phyloP scores from a whole-genome alignment of 163 green algal species.

The Coccomyxa subellipsoidea region DNA sequence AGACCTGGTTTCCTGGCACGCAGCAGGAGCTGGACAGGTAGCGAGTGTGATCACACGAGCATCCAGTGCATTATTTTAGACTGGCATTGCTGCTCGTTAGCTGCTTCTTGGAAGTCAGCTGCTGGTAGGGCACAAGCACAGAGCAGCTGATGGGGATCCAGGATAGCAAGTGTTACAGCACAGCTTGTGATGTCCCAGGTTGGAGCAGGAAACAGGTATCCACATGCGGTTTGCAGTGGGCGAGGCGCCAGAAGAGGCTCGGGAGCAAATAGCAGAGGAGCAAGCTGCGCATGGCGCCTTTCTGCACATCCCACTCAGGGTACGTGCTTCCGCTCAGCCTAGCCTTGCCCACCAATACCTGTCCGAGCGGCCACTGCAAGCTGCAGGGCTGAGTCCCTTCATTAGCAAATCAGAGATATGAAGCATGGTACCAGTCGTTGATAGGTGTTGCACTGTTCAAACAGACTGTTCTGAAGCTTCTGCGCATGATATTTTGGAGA shows the following conservation, averaged over 20 bases:
- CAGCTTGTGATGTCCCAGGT: neutral
- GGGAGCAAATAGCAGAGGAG: conserved; percentile 1
- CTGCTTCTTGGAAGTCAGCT: neutral
- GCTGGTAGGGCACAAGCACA: neutral
- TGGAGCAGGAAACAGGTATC: neutral
- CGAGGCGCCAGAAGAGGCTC: neutral
- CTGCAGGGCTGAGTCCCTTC: no score
- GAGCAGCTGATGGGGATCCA: neutral
- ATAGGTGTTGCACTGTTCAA: no score
- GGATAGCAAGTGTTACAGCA: neutral
- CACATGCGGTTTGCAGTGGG: neutral
- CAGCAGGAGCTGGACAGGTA: neutral
- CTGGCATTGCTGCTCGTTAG: no score
- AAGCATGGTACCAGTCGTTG: no score
- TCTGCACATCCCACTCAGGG: conserved; percentile 7
- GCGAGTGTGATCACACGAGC: no score
- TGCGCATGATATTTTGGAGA: no score
- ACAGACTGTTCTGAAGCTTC: no score
- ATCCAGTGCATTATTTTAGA: no score
- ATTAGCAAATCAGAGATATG: no score
- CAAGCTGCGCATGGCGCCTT: neutral
- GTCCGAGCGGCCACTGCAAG: neutral
- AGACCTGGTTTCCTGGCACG: conserved; percentile 4
- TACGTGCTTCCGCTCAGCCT: neutral
- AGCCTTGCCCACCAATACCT: no score